These are phyloP conservation scores for Ciborinia camelliae DNA, from an alignment of 2,329 filamentous ascomycete species.

Conservation along the genomic window DNA sequence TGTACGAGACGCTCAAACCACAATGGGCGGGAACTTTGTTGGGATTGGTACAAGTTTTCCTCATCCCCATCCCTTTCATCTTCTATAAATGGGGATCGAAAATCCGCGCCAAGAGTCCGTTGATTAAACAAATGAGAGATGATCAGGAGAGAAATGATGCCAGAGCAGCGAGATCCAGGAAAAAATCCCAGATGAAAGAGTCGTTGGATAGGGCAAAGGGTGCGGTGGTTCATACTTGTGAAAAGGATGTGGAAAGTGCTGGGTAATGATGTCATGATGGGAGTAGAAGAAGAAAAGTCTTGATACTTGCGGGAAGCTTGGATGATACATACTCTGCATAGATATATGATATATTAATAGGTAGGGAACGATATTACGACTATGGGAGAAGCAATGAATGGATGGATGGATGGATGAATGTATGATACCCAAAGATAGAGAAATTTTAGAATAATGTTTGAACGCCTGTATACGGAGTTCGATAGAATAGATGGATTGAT, in stretches of 20 bases:
- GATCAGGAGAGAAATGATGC: conserved; percentile 35
- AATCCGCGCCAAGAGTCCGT: conserved; percentile 51
- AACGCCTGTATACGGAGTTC: not conserved
- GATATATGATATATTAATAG: not conserved
- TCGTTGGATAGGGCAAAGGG: conserved; percentile 18
- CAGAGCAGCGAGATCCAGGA: conserved; percentile 26
- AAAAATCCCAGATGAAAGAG: conserved; percentile 19
- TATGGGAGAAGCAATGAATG: not conserved
- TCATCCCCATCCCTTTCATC: conserved; percentile 76
- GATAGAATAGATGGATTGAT: no score
- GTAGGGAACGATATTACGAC: not conserved
- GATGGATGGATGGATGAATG: no score
- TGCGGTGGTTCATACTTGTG: not conserved
- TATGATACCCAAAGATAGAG: conserved; percentile 1
- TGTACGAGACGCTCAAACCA: conserved; percentile 67
- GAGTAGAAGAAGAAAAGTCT: conserved; percentile 11
- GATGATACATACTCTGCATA: not conserved
- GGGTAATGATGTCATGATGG: not conserved
- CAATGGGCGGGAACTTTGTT: conserved; percentile 78
- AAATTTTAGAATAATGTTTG: conserved; percentile 1
- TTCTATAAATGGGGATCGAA: conserved; percentile 64
- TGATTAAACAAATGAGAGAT: conserved; percentile 40
- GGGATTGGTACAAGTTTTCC: conserved; percentile 66
- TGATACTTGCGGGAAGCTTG: not conserved
- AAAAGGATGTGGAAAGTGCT: conserved; percentile 18